Percentiles rank a stretch among this genome's conserved stretches.
These are phyloP conservation scores for Helotiales sp. DNA, from an alignment of 2,329 filamentous ascomycete species.

Conservation along the genomic window DNA sequence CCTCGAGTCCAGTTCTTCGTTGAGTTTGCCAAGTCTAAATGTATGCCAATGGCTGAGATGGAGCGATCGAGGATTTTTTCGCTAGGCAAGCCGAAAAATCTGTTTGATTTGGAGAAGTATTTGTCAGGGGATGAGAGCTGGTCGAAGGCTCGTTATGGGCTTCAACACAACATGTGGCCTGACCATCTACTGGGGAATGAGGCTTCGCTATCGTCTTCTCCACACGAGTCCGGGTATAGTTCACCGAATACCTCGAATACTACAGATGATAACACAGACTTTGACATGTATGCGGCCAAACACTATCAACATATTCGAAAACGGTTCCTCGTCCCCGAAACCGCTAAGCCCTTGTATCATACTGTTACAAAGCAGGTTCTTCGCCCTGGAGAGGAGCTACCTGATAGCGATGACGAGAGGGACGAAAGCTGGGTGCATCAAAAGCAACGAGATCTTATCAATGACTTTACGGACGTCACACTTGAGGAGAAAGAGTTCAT, in stretches of 20 bases:
- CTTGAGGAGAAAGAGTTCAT: constrained; percentile 34
- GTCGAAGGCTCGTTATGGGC: constrained; percentile 44
- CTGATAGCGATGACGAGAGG: constrained; percentile 32
- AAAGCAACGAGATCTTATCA: constrained; percentile 31
- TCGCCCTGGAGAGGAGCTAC: constrained; percentile 28
- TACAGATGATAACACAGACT: constrained; percentile 16
- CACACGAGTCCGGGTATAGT: constrained; percentile 26
- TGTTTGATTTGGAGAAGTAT: constrained; percentile 47
- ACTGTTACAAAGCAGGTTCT: constrained; percentile 29
- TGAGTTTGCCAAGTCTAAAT: constrained; percentile 21
- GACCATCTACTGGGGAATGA: constrained; percentile 19
- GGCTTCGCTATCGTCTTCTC: constrained; percentile 28
- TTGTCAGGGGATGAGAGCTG: constrained; percentile 48
- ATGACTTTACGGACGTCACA: constrained; percentile 31
- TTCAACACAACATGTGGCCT: constrained; percentile 36
- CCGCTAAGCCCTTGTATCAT: constrained; percentile 29
- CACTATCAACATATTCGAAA: constrained; percentile 3
- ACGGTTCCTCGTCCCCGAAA: constrained; percentile 19
- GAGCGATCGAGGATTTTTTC: constrained; percentile 42
- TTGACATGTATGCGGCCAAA: constrained; percentile 6
- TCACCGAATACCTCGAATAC: constrained; percentile 30
- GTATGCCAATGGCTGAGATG: constrained; percentile 28
- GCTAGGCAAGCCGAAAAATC: constrained; percentile 43
- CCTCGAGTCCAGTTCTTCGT: constrained; percentile 45
- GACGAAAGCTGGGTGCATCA: constrained; percentile 34